phyloP scores from a whole-genome alignment of 2,329 filamentous ascomycete species.

The Exophiala phaeomuriformis region DNA sequence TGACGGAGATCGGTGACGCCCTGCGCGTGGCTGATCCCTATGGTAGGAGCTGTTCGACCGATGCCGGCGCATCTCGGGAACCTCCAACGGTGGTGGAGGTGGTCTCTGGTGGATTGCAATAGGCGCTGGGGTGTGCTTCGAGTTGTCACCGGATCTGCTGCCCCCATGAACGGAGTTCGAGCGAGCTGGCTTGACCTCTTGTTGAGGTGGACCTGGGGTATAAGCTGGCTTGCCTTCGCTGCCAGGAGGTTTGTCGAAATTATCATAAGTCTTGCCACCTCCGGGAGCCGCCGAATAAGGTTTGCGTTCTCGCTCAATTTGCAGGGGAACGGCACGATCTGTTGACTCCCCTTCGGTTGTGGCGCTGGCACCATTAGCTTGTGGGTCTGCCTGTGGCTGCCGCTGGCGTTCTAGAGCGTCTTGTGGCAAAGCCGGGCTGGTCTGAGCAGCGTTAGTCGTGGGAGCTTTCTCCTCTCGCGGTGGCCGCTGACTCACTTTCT shows the following conservation, averaged over 20 bases:
- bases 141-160: slow-evolving; percentile 5
- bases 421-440: slow-evolving; percentile 27
- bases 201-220: slow-evolving; percentile 5
- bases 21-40: slow-evolving; percentile 16
- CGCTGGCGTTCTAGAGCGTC: slow-evolving; percentile 33
- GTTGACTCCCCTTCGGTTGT: slow-evolving; percentile 38
- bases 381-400: slow-evolving; percentile 10
- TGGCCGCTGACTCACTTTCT: slow-evolving; percentile 26
- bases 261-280: slow-evolving; percentile 50
- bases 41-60: slow-evolving; percentile 18
- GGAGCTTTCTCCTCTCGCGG: slow-evolving; percentile 10
- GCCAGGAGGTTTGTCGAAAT: slow-evolving; percentile 26
- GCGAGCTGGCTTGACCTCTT: slow-evolving; percentile 9
- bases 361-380: slow-evolving; percentile 1
- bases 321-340: slow-evolving; percentile 37
- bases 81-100: slow-evolving; percentile 17
- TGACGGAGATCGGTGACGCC: slow-evolving; percentile 20
- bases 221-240: slow-evolving; percentile 5
- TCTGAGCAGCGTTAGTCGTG: background rate
- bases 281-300: slow-evolving; percentile 57
- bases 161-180: slow-evolving; percentile 16
- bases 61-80: slow-evolving; percentile 15
- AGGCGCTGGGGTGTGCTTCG: slow-evolving; percentile 6
- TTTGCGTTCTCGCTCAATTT: slow-evolving; percentile 59
- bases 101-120: slow-evolving; percentile 24